phyloP scores from a whole-genome alignment of 1,284 basidiomycete genomes.

The Ceratobasidium sp. region DNA sequence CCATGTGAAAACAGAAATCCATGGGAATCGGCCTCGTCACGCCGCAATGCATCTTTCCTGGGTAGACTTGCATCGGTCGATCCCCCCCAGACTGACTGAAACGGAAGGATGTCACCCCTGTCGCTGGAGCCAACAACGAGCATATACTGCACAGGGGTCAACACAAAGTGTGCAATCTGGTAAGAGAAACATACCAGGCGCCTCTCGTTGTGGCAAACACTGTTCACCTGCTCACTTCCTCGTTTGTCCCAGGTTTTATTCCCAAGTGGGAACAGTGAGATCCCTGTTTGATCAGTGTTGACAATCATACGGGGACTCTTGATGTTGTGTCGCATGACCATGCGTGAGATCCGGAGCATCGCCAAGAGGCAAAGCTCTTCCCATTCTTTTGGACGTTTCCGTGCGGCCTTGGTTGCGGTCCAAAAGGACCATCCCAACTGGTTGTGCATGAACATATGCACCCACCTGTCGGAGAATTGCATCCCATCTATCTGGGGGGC shows the following conservation, averaged over 20 bases:
- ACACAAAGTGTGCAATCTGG: not conserved
- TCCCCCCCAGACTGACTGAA: slow-evolving; percentile 24
- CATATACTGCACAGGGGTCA: not conserved
- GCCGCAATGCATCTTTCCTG: not conserved
- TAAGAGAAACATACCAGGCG: not conserved
- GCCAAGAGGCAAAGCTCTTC: not conserved
- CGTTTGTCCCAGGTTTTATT: slow-evolving; percentile 15
- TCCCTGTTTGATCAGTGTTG: slow-evolving; percentile 1
- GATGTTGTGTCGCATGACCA: not conserved
- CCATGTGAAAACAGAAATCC: slow-evolving; percentile 2
- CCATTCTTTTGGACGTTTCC: not conserved
- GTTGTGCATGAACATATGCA: not conserved
- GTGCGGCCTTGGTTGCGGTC: not conserved
- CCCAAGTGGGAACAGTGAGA: not conserved
- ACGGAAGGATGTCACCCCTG: slow-evolving; percentile 5
- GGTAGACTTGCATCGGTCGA: not conserved
- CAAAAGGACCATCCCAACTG: slow-evolving; percentile 6
- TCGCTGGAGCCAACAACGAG: slow-evolving; percentile 4
- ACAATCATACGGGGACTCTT: slow-evolving; percentile 5
- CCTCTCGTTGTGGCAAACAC: not conserved
- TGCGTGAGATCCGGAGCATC: not conserved
- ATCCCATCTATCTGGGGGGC: not conserved
- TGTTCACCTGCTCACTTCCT: not conserved
- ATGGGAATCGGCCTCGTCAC: not conserved
- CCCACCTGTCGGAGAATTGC: not conserved